Percentiles rank a stretch among this genome's conserved stretches.
These are phyloP conservation scores for Groenewaldozyma tartarivorans DNA, from an alignment of 805 yeast genomes.

Conservation along the genomic window DNA sequence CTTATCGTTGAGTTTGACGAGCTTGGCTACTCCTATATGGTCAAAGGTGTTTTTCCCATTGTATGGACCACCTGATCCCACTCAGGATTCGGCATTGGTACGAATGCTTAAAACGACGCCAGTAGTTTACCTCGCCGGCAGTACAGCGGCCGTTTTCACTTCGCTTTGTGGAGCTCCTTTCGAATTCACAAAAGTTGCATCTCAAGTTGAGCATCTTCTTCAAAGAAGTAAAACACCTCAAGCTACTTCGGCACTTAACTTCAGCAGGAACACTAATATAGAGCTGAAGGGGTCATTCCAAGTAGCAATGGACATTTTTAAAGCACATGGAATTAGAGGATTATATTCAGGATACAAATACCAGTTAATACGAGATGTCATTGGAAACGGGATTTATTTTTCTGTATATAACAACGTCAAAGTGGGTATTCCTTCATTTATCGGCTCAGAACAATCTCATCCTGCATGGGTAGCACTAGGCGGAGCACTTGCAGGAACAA, in stretches of 20 bases:
- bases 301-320: conserved; percentile 45
- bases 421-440: conserved; percentile 24
- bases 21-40: conserved; percentile 37
- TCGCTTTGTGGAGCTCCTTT: conserved; percentile 64
- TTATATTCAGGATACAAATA: conserved; percentile 51
- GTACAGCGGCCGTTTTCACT: conserved; percentile 49
- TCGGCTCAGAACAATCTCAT: conserved; percentile 20
- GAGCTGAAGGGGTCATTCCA: conserved; percentile 29
- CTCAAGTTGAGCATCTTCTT: conserved; percentile 50
- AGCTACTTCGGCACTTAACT: conserved; percentile 2
- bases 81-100: conserved; percentile 6
- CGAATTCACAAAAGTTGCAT: conserved; percentile 72
- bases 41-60: conserved; percentile 12
- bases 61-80: conserved; percentile 10
- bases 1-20: conserved; percentile 54
- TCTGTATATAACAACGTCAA: conserved; percentile 69
- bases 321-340: conserved; percentile 51
- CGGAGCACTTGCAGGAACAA: conserved; percentile 72
- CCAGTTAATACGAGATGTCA: conserved; percentile 44
- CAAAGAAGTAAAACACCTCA: conserved; percentile 24
- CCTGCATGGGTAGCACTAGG: conserved; percentile 49
- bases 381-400: conserved; percentile 66
- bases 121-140: conserved; percentile 41
- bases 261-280: conserved; percentile 8
- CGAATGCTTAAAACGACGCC: conserved; percentile 11